phyloP scores from a whole-genome alignment of 495 filamentous ascomycete species.

The Talaromyces borbonicus region DNA sequence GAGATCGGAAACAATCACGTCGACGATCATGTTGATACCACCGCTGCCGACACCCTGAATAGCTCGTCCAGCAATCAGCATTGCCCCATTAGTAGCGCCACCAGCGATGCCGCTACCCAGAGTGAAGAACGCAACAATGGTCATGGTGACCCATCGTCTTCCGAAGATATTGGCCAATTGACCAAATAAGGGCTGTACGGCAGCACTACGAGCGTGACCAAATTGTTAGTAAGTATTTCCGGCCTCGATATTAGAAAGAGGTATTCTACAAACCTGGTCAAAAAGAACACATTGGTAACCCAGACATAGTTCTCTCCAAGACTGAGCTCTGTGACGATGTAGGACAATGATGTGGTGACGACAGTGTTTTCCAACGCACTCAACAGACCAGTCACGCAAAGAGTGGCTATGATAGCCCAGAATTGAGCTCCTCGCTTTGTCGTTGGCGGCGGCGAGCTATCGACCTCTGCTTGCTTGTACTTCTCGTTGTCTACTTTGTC shows the following conservation, averaged over 20 bases:
- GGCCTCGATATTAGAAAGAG: neutral
- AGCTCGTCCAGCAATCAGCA: slow-evolving; percentile 14
- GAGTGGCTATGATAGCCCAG: slow-evolving; percentile 14
- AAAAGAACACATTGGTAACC: slow-evolving; percentile 30
- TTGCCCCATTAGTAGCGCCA: slow-evolving; percentile 23
- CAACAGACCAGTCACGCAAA: slow-evolving; percentile 21
- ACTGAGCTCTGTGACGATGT: slow-evolving; percentile 23
- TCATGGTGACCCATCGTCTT: slow-evolving; percentile 28
- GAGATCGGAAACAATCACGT: slow-evolving; percentile 37
- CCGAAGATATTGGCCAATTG: slow-evolving; percentile 41
- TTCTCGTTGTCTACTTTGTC: neutral
- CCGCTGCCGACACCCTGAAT: slow-evolving; percentile 17
- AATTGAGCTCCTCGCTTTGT: slow-evolving; percentile 8
- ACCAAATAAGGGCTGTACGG: slow-evolving; percentile 17
- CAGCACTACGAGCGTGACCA: neutral
- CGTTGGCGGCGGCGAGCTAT: neutral
- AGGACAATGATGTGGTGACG: slow-evolving; percentile 31
- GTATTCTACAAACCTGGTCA: slow-evolving; percentile 16
- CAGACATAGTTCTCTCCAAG: slow-evolving; percentile 30
- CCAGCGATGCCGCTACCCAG: slow-evolving; percentile 33
- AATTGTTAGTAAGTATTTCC: neutral
- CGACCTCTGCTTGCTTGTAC: neutral
- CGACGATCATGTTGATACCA: slow-evolving; percentile 47
- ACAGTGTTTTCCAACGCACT: slow-evolving; percentile 30
- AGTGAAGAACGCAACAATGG: slow-evolving; percentile 27